Conservation (phyloP, 1,284 basidiomycete species). For the Heterobasidion occidentale region DNA sequence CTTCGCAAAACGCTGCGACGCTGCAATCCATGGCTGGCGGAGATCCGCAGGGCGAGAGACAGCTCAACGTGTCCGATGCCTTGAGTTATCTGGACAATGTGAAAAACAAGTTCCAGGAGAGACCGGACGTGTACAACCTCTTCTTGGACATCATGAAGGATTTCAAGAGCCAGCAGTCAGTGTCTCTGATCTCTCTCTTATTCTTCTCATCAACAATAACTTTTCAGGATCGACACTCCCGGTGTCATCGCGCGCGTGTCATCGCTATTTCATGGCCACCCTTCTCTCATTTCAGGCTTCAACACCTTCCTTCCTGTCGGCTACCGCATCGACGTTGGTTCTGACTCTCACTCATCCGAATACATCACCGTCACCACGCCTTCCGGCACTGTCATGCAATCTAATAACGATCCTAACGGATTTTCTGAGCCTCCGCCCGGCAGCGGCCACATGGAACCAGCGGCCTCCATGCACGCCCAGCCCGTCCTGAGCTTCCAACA, state of each 20-base stretch:
- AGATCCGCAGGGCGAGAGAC: slow-evolving; percentile 28
- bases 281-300: slow-evolving; percentile 91
- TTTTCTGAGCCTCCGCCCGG: not conserved
- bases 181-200: slow-evolving; percentile 13
- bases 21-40: slow-evolving; percentile 3
- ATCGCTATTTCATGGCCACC: slow-evolving; percentile 87
- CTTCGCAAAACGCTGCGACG: not conserved
- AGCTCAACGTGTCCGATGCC: slow-evolving; percentile 83
- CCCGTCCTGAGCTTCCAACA: no score
- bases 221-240: slow-evolving; percentile 86
- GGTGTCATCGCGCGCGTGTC: slow-evolving; percentile 96
- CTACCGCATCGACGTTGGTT: slow-evolving; percentile 83
- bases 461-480: no score
- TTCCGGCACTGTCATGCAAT: slow-evolving; percentile 43
- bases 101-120: slow-evolving; percentile 81
- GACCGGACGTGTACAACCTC: slow-evolving; percentile 89
- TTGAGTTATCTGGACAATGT: slow-evolving; percentile 91
- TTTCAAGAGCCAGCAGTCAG: slow-evolving; percentile 86
- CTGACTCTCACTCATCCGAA: slow-evolving; percentile 47
- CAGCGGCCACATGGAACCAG: no score
- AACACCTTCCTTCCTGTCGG: slow-evolving; percentile 96
- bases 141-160: slow-evolving; percentile 99
- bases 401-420: slow-evolving; percentile 15
- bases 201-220: not conserved
- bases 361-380: slow-evolving; percentile 89